These are phyloP conservation scores for Purshia tridentata DNA, from an alignment of 306 rosid genomes.

Conservation along the genomic window DNA sequence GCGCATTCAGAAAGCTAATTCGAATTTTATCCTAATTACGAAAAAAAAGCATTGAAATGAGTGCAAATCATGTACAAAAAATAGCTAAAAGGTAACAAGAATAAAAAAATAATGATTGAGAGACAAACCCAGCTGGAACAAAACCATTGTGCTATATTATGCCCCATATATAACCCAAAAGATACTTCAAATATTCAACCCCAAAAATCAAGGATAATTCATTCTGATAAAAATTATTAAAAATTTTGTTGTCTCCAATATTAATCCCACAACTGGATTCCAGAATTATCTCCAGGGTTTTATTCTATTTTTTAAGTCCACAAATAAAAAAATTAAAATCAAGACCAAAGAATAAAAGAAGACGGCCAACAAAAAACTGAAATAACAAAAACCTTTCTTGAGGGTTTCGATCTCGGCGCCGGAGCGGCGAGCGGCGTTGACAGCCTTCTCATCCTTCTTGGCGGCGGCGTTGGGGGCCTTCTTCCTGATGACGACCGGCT, in stretches of 20 bases:
- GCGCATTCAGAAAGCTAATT: background rate
- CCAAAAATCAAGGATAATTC: background rate
- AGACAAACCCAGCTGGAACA: background rate
- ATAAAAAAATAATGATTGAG: background rate
- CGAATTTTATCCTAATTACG: background rate
- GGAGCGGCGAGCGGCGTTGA: constrained; percentile 88
- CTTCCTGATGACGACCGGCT: constrained; percentile 80
- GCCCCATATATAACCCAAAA: background rate
- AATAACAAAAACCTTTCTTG: constrained; percentile 47
- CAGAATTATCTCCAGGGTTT: background rate
- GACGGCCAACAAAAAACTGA: background rate
- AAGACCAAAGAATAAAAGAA: background rate
- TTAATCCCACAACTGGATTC: background rate
- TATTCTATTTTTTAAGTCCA: too few relatives aligned
- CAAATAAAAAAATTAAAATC: background rate
- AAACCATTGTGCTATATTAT: background rate
- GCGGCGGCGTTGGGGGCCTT: constrained; percentile 87
- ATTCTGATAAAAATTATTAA: background rate
- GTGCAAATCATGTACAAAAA: background rate
- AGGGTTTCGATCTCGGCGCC: constrained; percentile 84
- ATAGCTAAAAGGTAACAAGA: background rate
- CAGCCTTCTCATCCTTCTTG: constrained; percentile 88
- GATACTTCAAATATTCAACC: background rate
- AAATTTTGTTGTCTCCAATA: background rate
- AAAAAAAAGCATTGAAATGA: background rate